A percentile compares a stretch with the other conserved stretches of the same genome.
phyloP scores from a whole-genome alignment of 108 stramenopile genomes.

The Skeletonema marinoi region DNA sequence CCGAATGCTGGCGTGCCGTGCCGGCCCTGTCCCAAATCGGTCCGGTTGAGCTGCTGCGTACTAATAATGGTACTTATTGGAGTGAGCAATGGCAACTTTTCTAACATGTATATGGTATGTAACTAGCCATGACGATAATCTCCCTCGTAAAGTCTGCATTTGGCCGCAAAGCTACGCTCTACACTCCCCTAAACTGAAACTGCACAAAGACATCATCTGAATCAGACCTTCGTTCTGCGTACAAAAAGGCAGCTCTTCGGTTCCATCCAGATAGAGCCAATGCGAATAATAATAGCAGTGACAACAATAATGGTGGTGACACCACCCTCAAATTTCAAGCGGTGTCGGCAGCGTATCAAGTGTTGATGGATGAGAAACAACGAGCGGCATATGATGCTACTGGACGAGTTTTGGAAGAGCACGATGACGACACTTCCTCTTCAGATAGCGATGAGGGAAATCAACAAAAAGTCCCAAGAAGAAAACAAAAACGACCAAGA shows the following conservation, averaged over 20 bases:
- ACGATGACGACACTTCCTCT: background rate
- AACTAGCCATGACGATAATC: background rate
- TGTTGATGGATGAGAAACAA: slow-evolving; percentile 22
- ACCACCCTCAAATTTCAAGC: slow-evolving; percentile 45
- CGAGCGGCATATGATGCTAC: slow-evolving; percentile 27
- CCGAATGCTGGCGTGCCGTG: too few relatives aligned
- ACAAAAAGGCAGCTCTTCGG: slow-evolving; percentile 16
- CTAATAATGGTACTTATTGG: too few relatives aligned
- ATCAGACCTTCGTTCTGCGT: slow-evolving; percentile 11
- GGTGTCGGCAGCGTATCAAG: slow-evolving; percentile 34
- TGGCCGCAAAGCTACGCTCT: slow-evolving; percentile 6
- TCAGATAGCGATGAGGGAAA: background rate
- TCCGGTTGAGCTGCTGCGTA: too few relatives aligned
- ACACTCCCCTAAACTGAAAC: slow-evolving; percentile 1
- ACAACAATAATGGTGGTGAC: background rate
- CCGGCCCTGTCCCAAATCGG: too few relatives aligned
- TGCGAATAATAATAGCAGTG: background rate
- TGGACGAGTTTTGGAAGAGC: slow-evolving; percentile 23
- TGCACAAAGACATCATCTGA: slow-evolving; percentile 6
- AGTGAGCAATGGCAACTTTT: too few relatives aligned
- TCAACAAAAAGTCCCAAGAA: background rate
- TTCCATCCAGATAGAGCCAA: slow-evolving; percentile 28
- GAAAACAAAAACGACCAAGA: background rate
- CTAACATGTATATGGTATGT: too few relatives aligned
- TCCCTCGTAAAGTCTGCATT: slow-evolving; percentile 13